A percentile compares a stretch with the other conserved stretches of the same genome.
phyloP scores from a whole-genome alignment of 2,329 filamentous ascomycete species.

The Sporothrix phasma region DNA sequence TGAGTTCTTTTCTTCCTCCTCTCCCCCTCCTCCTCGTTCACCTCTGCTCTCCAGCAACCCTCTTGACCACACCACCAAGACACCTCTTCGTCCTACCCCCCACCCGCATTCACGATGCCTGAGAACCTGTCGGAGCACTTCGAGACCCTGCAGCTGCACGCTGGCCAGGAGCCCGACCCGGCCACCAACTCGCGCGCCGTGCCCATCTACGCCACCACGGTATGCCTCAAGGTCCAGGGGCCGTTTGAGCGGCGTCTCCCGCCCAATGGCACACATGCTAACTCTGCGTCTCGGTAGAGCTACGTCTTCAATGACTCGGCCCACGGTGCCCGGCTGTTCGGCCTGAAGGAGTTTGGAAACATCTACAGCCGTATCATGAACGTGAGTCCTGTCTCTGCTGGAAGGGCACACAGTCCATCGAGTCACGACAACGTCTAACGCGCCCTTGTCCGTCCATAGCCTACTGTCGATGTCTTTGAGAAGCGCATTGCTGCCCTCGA shows the following conservation, averaged over 20 bases:
- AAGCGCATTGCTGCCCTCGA: conserved; percentile 94
- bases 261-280: background rate
- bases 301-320: conserved; percentile 93
- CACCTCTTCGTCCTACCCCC: background rate
- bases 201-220: conserved; percentile 90
- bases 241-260: conserved; percentile 11
- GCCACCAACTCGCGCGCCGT: conserved; percentile 81
- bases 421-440: background rate
- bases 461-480: conserved; percentile 92
- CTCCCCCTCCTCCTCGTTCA: background rate
- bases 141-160: conserved; percentile 78
- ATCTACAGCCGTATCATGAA: conserved; percentile 98
- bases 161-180: conserved; percentile 70
- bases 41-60: background rate
- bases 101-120: conserved; percentile 28
- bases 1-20: background rate
- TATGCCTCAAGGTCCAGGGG: conserved; percentile 29
- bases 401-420: background rate
- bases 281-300: conserved; percentile 39
- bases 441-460: conserved; percentile 39
- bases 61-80: background rate
- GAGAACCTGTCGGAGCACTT: conserved; percentile 51
- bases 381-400: conserved; percentile 16
- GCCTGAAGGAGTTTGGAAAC: conserved; percentile 93
- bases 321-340: conserved; percentile 88